Conservation (phyloP, 352 stramenopile genomes). For the Aphanomyces invadans region DNA sequence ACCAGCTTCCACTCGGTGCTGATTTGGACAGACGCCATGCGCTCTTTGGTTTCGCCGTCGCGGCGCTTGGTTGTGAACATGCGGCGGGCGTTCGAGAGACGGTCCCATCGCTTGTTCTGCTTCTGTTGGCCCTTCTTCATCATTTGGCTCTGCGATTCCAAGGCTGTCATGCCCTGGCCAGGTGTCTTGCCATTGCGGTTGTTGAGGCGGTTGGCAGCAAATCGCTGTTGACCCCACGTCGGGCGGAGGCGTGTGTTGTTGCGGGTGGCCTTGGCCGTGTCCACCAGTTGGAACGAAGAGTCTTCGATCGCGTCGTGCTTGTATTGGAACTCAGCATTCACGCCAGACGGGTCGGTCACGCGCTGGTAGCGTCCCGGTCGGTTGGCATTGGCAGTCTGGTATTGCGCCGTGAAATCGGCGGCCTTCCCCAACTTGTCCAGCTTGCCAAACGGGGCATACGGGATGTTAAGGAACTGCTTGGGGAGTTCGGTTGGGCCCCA, state of each 20-base stretch:
- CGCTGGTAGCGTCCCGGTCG: slow-evolving; percentile 21
- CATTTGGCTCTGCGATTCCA: slow-evolving; percentile 33
- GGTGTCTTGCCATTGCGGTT: slow-evolving; percentile 38
- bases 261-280: slow-evolving; percentile 85
- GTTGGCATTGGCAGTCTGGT: slow-evolving; percentile 22
- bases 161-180: slow-evolving; percentile 26
- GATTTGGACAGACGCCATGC: slow-evolving; percentile 86
- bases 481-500: slow-evolving; percentile 82
- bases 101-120: slow-evolving; percentile 80
- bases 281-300: slow-evolving; percentile 89
- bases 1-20: slow-evolving; percentile 88
- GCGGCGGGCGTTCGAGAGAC: slow-evolving; percentile 65
- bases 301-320: slow-evolving; percentile 89
- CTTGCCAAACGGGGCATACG: slow-evolving; percentile 94
- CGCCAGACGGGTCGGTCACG: slow-evolving; percentile 56
- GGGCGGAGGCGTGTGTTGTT: slow-evolving; percentile 69
- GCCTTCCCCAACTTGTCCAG: slow-evolving; percentile 91
- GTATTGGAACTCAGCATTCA: slow-evolving; percentile 93
- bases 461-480: slow-evolving; percentile 88
- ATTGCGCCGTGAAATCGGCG: slow-evolving; percentile 82
- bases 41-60: slow-evolving; percentile 73
- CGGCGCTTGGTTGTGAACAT: slow-evolving; percentile 52
- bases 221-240: slow-evolving; percentile 83
- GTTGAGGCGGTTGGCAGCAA: slow-evolving; percentile 30
- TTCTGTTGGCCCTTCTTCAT: slow-evolving; percentile 81